These are phyloP conservation scores for Aspergillus tanneri DNA, from an alignment of 2,329 filamentous ascomycete species.

Conservation along the genomic window DNA sequence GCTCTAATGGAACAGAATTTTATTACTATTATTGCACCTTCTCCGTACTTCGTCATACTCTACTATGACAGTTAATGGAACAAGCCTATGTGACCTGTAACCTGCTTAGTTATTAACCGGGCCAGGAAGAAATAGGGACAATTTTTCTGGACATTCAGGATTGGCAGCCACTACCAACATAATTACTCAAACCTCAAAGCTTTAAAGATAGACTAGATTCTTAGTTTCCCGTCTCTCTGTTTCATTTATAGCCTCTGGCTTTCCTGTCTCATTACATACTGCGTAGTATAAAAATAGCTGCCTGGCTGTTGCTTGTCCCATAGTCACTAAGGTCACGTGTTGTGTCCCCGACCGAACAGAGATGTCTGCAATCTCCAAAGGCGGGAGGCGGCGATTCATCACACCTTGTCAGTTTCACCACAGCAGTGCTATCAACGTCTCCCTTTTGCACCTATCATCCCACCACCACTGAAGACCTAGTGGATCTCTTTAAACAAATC, in stretches of 20 bases:
- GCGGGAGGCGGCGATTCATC: conserved; percentile 26
- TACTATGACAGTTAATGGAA: no score
- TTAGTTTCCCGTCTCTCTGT: conserved; percentile 22
- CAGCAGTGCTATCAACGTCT: conserved; percentile 11
- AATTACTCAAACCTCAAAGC: no score
- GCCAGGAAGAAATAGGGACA: not conserved
- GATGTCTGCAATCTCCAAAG: conserved; percentile 26
- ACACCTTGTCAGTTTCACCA: conserved; percentile 27
- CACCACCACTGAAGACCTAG: conserved; percentile 3
- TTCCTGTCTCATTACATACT: not conserved
- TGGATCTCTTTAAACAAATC: conserved; percentile 3
- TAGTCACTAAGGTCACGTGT: conserved; percentile 22
- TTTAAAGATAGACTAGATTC: no score
- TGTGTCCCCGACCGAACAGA: conserved; percentile 25
- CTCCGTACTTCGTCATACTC: not conserved
- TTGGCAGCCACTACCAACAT: no score
- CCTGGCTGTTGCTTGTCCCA: conserved; percentile 17
- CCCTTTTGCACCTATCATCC: conserved; percentile 12
- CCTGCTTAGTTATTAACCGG: not conserved
- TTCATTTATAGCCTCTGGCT: conserved; percentile 13
- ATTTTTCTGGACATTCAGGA: not conserved
- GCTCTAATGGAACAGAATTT: not conserved
- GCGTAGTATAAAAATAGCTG: conserved; percentile 19
- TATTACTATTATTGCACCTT: not conserved
- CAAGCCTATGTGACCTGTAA: no score